Conservation (phyloP, 2,329 filamentous ascomycete species). For the Xylariaceae sp. region DNA sequence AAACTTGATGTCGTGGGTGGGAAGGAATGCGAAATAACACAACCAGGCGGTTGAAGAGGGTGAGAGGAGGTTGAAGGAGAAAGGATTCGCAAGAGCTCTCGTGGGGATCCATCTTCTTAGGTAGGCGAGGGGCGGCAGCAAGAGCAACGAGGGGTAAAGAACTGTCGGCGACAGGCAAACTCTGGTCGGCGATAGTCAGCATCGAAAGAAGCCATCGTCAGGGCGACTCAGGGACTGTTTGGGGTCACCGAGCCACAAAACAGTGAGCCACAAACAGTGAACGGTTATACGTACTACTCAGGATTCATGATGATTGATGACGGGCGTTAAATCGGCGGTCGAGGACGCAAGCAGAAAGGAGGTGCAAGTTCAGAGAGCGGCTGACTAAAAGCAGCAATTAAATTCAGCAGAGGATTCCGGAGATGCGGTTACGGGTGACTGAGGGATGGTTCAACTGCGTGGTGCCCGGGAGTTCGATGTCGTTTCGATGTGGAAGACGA, state of each 20-base stretch:
- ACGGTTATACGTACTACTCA: slow-evolving; percentile 67
- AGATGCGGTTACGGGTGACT: slow-evolving; percentile 14
- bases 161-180: slow-evolving; percentile 19
- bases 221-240: not conserved
- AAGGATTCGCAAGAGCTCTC: not conserved
- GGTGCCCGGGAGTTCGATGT: slow-evolving; percentile 15
- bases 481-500: slow-evolving; percentile 21
- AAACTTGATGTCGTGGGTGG: slow-evolving; percentile 8
- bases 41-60: slow-evolving; percentile 1
- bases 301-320: slow-evolving; percentile 69
- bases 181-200: slow-evolving; percentile 20
- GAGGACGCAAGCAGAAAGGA: slow-evolving; percentile 17
- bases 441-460: slow-evolving; percentile 6
- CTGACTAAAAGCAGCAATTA: slow-evolving; percentile 5
- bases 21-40: not conserved
- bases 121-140: slow-evolving; percentile 5
- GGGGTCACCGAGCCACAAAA: slow-evolving; percentile 2
- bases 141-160: slow-evolving; percentile 6
- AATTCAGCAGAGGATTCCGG: slow-evolving; percentile 5
- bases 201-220: slow-evolving; percentile 10
- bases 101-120: slow-evolving; percentile 2
- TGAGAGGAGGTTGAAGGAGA: slow-evolving; percentile 1
- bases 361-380: slow-evolving; percentile 6
- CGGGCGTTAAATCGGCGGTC: slow-evolving; percentile 19
- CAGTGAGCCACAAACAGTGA: slow-evolving; percentile 12